Base-by-base conservation (phyloP, 139 green algal genomes). In the Ettlia oleoabundans region DNA sequence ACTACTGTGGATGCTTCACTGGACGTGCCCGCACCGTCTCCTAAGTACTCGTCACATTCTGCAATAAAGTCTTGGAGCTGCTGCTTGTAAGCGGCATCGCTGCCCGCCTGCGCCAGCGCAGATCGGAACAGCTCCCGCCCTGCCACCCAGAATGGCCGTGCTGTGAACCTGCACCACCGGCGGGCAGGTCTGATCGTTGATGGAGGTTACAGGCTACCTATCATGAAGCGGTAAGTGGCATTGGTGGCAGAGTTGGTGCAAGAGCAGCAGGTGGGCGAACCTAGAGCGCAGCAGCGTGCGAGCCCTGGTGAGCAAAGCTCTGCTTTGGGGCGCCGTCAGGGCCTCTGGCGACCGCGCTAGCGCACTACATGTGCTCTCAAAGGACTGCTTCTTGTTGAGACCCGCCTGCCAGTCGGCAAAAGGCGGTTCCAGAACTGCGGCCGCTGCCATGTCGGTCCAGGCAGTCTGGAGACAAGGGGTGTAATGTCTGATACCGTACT, bases 81-180 rank as follows among this genome's bases (percentile, higher is more conserved):
- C 61, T 70, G 32, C 38, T 37, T 7, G 35, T 47, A 42, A 4
- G 52, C 74, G 8, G 41, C 38, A 15, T 77, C 47, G 32, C 58
- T 67, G 13, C 15, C 6, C 41, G 51, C 70, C 4, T 41, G 26
- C 9, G 43, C 38, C 51, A 73, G 47, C 3, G 67, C 70, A 8
- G 70, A 64, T 1, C 26, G 35, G 9, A 85, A 86, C 40, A 88
- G 55, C 79, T 74, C 51, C 32, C 67, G 41, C 19, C 71, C 85
- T 13, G 21, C 47, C 13, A 21, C 15, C 80, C 80, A 86, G 74
- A 84, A 86, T 1, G 80, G 30, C 4, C 43, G 65, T 8, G 41
- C 42, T 35, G 37, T 88, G 75, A 82, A 84, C 13, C 85, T 47
- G 0, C 51, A 62, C 19, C 76, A 47, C 4, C n/a, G n/a, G n/a